Base-by-base conservation (phyloP, 495 filamentous ascomycete genomes). In the Ascodesmis nigricans region DNA sequence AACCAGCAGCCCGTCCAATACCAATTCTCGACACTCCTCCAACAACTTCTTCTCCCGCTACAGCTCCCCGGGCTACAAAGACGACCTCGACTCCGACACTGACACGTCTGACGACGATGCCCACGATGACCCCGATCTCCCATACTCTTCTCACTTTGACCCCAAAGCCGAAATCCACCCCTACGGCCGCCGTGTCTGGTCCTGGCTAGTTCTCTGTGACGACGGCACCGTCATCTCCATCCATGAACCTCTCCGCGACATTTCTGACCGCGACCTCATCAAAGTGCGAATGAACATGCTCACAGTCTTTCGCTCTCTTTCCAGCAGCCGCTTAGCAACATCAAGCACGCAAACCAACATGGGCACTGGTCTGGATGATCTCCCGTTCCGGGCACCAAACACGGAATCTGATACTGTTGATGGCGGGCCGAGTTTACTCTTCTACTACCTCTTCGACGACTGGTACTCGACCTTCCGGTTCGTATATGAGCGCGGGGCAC, bases 371-470 rank as follows among this genome's bases (percentile, higher is more conserved):
- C 28, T 55, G 11, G 46, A 52, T 20, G 45, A 50, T 21, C 45
- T 55, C 39, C 48, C 52, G n/a, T 52, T 54, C n/a, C 42, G 52
- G n/a, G 50, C 49, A 7, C 14, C 42, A 14, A 14, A 35, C 36
- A 46, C 7, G 28, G 38, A 17, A 26, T 39, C 19, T 42, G 35
- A 37, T 29, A 37, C 54, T 18, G 45, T 41, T 35, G 35, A 50
- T 23, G 35, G 53, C 10, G 58, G 56, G n/a, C 51, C 80, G 0
- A 78, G 78, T 39, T 54, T 82, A 19, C 59, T 91, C 8, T 78
- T 84, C 45, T 84, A 79, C 50, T 87, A 83, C 47, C 61, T 91
- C 4, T 90, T 87, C 43, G 80, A 91, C 44, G 78, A 87, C 52
- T 90, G 76, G 75, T 61, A 69, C 27, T 70, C 70, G 4, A 73